These are phyloP conservation scores for Arabis hirsuta DNA, from an alignment of 345 rosid genomes.

Conservation along the genomic window DNA sequence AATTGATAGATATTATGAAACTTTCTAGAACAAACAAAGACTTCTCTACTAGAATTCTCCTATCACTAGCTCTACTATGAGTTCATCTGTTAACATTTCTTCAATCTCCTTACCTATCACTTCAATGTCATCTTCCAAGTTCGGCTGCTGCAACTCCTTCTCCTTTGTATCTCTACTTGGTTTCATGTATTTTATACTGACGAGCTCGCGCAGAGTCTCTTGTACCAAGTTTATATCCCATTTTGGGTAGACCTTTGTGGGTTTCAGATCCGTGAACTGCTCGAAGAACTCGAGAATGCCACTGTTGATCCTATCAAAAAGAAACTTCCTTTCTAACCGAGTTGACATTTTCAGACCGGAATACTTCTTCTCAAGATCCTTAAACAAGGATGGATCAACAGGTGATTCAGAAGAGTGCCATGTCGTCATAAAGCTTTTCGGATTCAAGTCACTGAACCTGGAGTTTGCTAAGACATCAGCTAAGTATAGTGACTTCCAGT, in stretches of 20 bases:
- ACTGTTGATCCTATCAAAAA: slow-evolving; percentile 61
- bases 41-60: neutral
- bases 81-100: slow-evolving; percentile 56
- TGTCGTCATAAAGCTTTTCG: slow-evolving; percentile 53
- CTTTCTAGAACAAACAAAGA: slow-evolving; percentile 34
- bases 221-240: slow-evolving; percentile 50
- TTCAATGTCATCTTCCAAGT: slow-evolving; percentile 52
- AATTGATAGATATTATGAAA: slow-evolving; percentile 12
- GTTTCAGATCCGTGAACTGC: slow-evolving; percentile 45
- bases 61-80: slow-evolving; percentile 55
- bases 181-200: slow-evolving; percentile 44
- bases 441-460: slow-evolving; percentile 52
- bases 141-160: slow-evolving; percentile 53
- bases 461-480: slow-evolving; percentile 53
- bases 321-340: slow-evolving; percentile 61
- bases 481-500: slow-evolving; percentile 55
- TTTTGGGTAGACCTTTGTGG: slow-evolving; percentile 26
- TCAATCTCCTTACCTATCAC: slow-evolving; percentile 67
- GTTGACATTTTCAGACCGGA: slow-evolving; percentile 42
- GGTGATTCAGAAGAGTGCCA: slow-evolving; percentile 47
- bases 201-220: slow-evolving; percentile 47
- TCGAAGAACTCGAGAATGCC: slow-evolving; percentile 54
- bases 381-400: slow-evolving; percentile 54
- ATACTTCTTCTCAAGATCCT: slow-evolving; percentile 70
- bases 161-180: slow-evolving; percentile 45